These are phyloP conservation scores for Chlamydomonas sp. DNA, from an alignment of 139 green algal species.

Conservation along the genomic window DNA sequence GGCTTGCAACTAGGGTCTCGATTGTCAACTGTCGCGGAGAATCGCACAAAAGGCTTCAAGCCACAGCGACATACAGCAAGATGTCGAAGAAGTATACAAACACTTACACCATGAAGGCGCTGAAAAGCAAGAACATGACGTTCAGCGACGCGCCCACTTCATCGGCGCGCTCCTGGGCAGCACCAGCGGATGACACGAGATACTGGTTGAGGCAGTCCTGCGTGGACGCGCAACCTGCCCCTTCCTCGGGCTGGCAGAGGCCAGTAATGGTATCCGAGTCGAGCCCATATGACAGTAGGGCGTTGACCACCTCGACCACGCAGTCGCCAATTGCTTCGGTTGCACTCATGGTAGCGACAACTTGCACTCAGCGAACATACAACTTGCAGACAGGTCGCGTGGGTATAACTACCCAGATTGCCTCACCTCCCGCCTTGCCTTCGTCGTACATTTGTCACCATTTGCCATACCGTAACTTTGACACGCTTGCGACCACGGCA, in stretches of 20 bases:
- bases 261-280: background rate
- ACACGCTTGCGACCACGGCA: too few relatives aligned
- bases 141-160: slow-evolving; percentile 36
- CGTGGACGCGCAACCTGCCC: background rate
- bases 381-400: too few relatives aligned
- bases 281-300: background rate
- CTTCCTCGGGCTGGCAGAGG: background rate
- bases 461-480: too few relatives aligned
- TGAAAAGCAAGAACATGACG: slow-evolving; percentile 66
- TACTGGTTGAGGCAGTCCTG: slow-evolving; percentile 15
- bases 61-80: background rate
- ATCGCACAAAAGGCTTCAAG: background rate
- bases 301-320: background rate
- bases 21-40: background rate
- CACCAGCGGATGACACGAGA: background rate
- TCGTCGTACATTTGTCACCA: too few relatives aligned
- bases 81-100: background rate
- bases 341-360: too few relatives aligned
- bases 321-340: background rate
- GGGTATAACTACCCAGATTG: too few relatives aligned
- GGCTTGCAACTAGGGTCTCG: background rate
- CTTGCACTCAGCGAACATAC: too few relatives aligned
- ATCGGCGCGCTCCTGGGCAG: background rate
- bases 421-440: too few relatives aligned
- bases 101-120: slow-evolving; percentile 55